phyloP scores from a whole-genome alignment of 1,139 yeast species.

The Suhomyces yuchorum region DNA sequence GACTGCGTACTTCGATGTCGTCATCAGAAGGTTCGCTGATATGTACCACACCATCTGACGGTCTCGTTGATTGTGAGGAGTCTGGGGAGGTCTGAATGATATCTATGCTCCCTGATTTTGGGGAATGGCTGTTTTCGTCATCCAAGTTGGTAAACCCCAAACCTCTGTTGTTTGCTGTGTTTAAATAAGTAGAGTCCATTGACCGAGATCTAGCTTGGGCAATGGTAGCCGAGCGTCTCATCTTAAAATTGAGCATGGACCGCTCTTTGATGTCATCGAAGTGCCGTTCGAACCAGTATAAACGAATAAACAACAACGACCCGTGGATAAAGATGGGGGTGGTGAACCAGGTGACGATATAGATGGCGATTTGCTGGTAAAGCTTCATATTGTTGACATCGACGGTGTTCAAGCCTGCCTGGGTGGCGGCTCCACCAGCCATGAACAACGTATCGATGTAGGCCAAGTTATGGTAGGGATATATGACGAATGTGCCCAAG shows the following conservation, averaged over 20 bases:
- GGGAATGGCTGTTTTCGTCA: background rate
- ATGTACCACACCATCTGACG: slow-evolving; percentile 28
- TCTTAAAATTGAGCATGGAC: slow-evolving; percentile 72
- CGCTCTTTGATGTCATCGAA: slow-evolving; percentile 78
- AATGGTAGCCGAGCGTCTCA: slow-evolving; percentile 79
- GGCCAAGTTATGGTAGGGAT: slow-evolving; percentile 63
- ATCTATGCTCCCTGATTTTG: slow-evolving; percentile 5
- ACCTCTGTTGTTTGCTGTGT: slow-evolving; percentile 43
- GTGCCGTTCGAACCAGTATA: slow-evolving; percentile 87
- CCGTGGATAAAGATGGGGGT: slow-evolving; percentile 93
- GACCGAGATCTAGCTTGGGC: slow-evolving; percentile 58
- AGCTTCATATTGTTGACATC: slow-evolving; percentile 60
- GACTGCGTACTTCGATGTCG: slow-evolving; percentile 21
- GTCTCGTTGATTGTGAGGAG: slow-evolving; percentile 17
- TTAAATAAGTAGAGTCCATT: slow-evolving; percentile 33
- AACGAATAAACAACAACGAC: slow-evolving; percentile 71
- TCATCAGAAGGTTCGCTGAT: slow-evolving; percentile 37
- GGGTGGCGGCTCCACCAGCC: slow-evolving; percentile 77
- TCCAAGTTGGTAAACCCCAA: slow-evolving; percentile 25
- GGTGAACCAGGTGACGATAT: slow-evolving; percentile 60
- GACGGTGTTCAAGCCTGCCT: slow-evolving; percentile 87
- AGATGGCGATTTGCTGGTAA: slow-evolving; percentile 78
- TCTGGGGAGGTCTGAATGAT: slow-evolving; percentile 18
- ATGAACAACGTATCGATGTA: slow-evolving; percentile 84
- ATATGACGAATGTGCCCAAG: slow-evolving; percentile 70